Conservation (phyloP, 2,329 filamentous ascomycete genomes). For the Cytospora piceae region DNA sequence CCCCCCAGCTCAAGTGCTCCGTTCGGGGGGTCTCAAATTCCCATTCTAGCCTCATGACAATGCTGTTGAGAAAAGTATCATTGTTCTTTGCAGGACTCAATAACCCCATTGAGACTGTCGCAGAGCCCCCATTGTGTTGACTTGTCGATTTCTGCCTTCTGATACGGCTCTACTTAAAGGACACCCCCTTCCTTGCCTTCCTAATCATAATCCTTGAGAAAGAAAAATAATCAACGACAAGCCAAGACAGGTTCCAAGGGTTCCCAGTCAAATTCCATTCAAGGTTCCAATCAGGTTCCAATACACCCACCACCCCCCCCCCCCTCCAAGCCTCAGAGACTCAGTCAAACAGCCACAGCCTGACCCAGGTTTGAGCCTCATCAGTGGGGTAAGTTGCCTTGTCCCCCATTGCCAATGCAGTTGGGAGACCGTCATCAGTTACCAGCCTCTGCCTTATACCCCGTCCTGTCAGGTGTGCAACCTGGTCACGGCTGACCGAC, state of each 20-base stretch:
- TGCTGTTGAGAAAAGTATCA: conserved; percentile 11
- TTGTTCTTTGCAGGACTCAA: conserved; percentile 21
- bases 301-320: background rate
- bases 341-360: background rate
- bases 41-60: conserved; percentile 22
- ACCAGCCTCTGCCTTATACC: background rate
- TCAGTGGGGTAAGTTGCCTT: conserved; percentile 1
- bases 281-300: background rate
- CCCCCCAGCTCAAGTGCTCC: background rate
- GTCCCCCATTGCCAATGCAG: background rate
- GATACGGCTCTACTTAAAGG: conserved; percentile 11
- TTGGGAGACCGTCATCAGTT: background rate
- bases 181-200: background rate
- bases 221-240: background rate
- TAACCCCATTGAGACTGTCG: conserved; percentile 17
- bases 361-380: conserved; percentile 1
- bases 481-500: background rate
- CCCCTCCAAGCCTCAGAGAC: background rate
- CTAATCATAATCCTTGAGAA: conserved; percentile 2
- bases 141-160: conserved; percentile 12
- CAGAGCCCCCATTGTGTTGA: conserved; percentile 13
- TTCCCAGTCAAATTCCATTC: background rate
- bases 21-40: conserved; percentile 1
- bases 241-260: background rate
- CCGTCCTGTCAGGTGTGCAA: background rate